Percentiles rank a stretch among this genome's conserved stretches.
Evolutionary conservation across 192 early-diverging fungal species (phyloP).

Genomic region (Allomyces javanicus): DNA sequence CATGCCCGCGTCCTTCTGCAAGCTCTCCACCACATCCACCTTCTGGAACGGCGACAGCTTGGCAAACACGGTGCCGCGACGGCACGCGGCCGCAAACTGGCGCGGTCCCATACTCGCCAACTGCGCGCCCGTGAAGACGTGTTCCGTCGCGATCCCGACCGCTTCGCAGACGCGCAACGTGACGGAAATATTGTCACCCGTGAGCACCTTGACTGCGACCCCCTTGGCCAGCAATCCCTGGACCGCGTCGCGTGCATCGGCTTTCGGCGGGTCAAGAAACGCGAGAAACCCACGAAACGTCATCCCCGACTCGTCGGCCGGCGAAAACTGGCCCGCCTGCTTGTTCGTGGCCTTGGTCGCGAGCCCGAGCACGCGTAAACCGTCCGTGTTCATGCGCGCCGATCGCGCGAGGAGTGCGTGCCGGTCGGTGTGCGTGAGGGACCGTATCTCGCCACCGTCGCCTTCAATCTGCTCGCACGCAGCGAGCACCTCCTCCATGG

Average conservation of each 20-base stretch:
- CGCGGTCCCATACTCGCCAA: conserved; percentile 13
- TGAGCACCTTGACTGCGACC: conserved; percentile 29
- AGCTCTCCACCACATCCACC: conserved; percentile 12
- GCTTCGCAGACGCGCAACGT: conserved; percentile 23
- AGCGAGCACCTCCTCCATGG: conserved; percentile 22
- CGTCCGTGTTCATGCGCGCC: conserved; percentile 14
- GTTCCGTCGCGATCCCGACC: conserved; percentile 18
- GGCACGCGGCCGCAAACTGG: conserved; percentile 12
- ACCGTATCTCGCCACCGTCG: not conserved
- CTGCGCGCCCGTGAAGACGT: conserved; percentile 16
- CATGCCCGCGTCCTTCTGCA: conserved; percentile 13
- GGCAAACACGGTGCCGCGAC: conserved; percentile 24
- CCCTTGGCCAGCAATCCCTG: conserved; percentile 14
- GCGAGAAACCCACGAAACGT: conserved; percentile 21
- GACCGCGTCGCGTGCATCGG: conserved; percentile 16
- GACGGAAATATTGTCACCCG: conserved; percentile 26
- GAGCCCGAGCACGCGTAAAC: conserved; percentile 26
- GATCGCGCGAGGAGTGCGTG: conserved; percentile 3
- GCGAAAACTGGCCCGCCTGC: conserved; percentile 4
- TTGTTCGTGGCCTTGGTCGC: conserved; percentile 14
- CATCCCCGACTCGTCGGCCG: conserved; percentile 18
- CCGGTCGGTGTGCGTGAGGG: not conserved
- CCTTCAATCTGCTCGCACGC: conserved; percentile 17
- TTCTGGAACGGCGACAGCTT: conserved; percentile 30
- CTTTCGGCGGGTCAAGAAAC: conserved; percentile 30